Base-by-base conservation (phyloP, 371 early-diverging fungal species). In the Conidiobolus incongruus region DNA sequence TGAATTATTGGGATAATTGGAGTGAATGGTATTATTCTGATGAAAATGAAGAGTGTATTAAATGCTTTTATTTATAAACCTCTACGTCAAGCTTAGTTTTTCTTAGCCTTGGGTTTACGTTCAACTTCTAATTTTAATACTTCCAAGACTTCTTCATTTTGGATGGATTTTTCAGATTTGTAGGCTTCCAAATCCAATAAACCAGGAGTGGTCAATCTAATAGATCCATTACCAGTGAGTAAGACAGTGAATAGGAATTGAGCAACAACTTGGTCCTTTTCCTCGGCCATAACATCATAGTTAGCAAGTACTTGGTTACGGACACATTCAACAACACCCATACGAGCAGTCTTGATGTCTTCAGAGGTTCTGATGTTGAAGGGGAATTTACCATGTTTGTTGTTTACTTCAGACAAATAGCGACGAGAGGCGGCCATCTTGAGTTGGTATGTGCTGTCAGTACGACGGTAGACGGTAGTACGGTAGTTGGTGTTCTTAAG, bases 391-490 rank as follows among this genome's bases (percentile, higher is more conserved):
- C 87, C 89, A 51, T 77, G 82, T n/a, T n/a, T n/a, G 49, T 64
- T 66, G 47, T 68, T 71, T 58, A 88, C 71, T 57, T 82, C 83
- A 49, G 61, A 63, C 45, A 77, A 56, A n/a, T 81, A 69, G 4
- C 60, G 59, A 50, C 85, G 81, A 30, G 88, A 76, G 26, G 90
- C 59, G 51, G 81, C 65, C 73, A 89, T 77, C 73, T 90, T 90
- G 57, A 91, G 72, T 52, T 66, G 65, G 68, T 88, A 90, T 47
- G 65, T 75, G 55, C 66, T 68, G 48, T 66, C 72, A 31, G 83
- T 85, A 66, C 86, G 82, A 66, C 79, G 81, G 81, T 72, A 94
- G 54, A 94, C 65, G 47, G 85, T 89, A 52, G 91, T 88, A 57
- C 92, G 82, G 32, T 63, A 59, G 40, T 74, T 66, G 39, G 66